These are phyloP conservation scores for Lepiota brunneoincarnata DNA, from an alignment of 768 basidiomycete genomes.

Conservation along the genomic window DNA sequence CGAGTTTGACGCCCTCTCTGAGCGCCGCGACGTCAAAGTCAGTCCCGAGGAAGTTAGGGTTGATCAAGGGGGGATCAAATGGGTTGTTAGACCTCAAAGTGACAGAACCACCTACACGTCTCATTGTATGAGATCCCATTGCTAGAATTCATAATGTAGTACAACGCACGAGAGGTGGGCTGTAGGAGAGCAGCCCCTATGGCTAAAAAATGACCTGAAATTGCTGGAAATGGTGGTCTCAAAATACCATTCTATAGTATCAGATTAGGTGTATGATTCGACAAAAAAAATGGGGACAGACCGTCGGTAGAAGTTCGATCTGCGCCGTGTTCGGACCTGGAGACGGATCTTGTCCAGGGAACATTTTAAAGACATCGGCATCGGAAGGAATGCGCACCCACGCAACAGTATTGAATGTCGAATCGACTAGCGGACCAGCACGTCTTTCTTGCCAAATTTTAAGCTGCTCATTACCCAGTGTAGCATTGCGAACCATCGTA, in stretches of 20 bases:
- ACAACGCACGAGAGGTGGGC: conserved; percentile 32
- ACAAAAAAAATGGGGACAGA: conserved; percentile 13
- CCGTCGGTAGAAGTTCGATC: conserved; percentile 30
- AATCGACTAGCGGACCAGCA: conserved; percentile 22
- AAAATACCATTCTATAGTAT: conserved; percentile 1
- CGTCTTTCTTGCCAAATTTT: conserved; percentile 24
- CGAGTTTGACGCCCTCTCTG: conserved; percentile 20
- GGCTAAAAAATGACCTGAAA: conserved; percentile 26
- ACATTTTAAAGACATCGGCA: conserved; percentile 24
- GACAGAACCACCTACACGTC: conserved; percentile 24
- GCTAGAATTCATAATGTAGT: background rate
- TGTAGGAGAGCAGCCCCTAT: conserved; percentile 25
- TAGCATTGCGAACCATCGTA: conserved; percentile 20
- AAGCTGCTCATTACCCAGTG: conserved; percentile 19
- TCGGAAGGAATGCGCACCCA: conserved; percentile 26
- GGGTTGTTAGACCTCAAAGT: conserved; percentile 36
- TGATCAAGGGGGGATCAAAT: conserved; percentile 42
- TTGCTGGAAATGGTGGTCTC: conserved; percentile 19
- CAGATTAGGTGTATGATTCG: background rate
- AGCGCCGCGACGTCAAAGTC: conserved; percentile 24
- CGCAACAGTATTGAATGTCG: conserved; percentile 21
- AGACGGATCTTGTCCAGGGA: conserved; percentile 27
- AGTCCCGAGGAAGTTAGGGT: conserved; percentile 39
- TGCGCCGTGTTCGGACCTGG: conserved; percentile 33
- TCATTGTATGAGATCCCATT: background rate